These are phyloP conservation scores for Chimonanthus salicifolius DNA, from an alignment of 164 flowering plant genomes.

Conservation along the genomic window DNA sequence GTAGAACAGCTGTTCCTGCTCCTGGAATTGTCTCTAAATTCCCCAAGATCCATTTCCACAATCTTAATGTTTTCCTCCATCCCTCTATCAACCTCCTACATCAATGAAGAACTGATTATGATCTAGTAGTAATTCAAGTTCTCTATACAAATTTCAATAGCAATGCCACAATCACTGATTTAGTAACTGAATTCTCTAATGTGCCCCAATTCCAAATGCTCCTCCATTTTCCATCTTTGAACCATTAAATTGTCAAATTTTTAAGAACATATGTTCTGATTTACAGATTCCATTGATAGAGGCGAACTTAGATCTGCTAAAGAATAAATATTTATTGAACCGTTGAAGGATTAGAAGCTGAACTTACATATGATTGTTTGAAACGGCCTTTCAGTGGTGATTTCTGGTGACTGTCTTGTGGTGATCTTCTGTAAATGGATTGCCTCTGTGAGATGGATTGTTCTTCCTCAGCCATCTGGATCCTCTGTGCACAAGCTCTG, in stretches of 20 bases:
- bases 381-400: slow-evolving; percentile 43
- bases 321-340: not conserved
- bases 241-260: not conserved
- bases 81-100: slow-evolving; percentile 51
- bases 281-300: not conserved
- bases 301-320: not conserved
- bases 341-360: not conserved
- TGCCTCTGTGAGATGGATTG: slow-evolving; percentile 34
- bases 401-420: slow-evolving; percentile 48
- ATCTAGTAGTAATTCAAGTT: not conserved
- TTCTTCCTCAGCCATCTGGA: slow-evolving; percentile 47
- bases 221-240: not conserved
- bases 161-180: not conserved
- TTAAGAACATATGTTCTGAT: not conserved
- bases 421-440: slow-evolving; percentile 43
- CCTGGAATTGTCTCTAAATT: slow-evolving; percentile 37
- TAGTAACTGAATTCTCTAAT: not conserved
- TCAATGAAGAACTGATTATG: slow-evolving; percentile 3
- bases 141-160: not conserved
- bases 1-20: slow-evolving; percentile 57
- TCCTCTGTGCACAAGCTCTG: slow-evolving; percentile 73
- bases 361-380: slow-evolving; percentile 43
- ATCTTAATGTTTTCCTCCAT: slow-evolving; percentile 83
- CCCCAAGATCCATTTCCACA: slow-evolving; percentile 76
- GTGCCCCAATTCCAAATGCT: not conserved